These are phyloP conservation scores for Raffaelea ambrosiae DNA, from an alignment of 2,329 filamentous ascomycete genomes.

Conservation along the genomic window DNA sequence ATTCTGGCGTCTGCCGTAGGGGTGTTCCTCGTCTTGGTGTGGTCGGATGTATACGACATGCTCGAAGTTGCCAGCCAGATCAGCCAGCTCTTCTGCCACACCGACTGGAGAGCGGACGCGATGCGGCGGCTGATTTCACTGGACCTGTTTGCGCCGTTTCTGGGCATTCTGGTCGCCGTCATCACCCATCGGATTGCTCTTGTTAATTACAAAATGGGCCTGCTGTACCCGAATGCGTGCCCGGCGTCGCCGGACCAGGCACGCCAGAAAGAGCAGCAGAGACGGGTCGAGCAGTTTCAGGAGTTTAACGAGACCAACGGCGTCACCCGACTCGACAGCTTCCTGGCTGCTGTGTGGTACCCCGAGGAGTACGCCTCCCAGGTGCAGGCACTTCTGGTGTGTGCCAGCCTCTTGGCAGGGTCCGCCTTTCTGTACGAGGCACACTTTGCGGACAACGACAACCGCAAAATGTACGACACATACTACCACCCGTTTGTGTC, in stretches of 20 bases:
- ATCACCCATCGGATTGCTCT: conserved; percentile 1
- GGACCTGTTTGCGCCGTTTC: conserved; percentile 8
- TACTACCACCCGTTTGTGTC: conserved; percentile 31
- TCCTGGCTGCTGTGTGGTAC: conserved; percentile 7
- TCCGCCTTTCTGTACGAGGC: conserved; percentile 24
- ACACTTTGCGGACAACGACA: neutral
- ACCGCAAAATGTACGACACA: neutral
- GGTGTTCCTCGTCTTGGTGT: conserved; percentile 7
- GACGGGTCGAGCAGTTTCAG: too few species aligned
- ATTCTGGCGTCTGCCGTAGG: neutral
- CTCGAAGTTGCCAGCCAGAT: conserved; percentile 2
- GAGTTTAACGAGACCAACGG: neutral
- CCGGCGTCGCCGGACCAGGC: too few species aligned
- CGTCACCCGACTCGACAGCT: conserved; percentile 5
- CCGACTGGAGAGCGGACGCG: neutral
- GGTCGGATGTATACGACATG: neutral
- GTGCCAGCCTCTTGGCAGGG: conserved; percentile 17
- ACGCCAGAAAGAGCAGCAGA: too few species aligned
- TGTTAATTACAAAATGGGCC: too few species aligned
- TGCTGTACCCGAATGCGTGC: too few species aligned
- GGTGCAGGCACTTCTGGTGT: conserved; percentile 29
- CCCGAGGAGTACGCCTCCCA: conserved; percentile 18
- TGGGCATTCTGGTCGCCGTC: conserved; percentile 8
- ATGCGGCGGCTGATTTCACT: conserved; percentile 5
- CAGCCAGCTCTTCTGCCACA: neutral